Evolutionary conservation across 371 early-diverging fungal species (phyloP).

Genomic region (Lichtheimia ramosa): DNA sequence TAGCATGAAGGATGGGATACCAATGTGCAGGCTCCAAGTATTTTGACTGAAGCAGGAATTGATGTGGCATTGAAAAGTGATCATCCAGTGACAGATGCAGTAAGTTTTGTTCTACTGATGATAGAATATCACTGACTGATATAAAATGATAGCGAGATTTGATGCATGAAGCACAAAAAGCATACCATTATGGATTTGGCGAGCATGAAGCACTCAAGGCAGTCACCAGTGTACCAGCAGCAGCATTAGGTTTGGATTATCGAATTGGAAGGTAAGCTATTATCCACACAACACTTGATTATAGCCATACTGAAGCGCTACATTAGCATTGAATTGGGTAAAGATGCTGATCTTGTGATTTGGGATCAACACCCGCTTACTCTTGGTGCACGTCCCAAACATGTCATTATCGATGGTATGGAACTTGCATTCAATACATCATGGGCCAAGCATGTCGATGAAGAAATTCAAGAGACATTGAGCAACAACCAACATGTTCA

Average conservation of each 20-base stretch:
- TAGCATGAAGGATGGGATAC: constrained; percentile 67
- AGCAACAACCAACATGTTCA: neutral
- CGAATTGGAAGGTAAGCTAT: constrained; percentile 60
- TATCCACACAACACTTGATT: no score
- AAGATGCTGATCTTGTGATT: constrained; percentile 81
- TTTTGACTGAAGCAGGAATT: constrained; percentile 73
- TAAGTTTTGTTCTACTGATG: constrained; percentile 9
- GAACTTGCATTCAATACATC: constrained; percentile 39
- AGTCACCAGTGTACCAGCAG: constrained; percentile 77
- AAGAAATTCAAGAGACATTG: neutral
- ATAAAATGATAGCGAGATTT: constrained; percentile 51
- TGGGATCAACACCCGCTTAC: constrained; percentile 72
- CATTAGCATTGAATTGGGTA: constrained; percentile 54
- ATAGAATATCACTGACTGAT: neutral
- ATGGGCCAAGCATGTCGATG: constrained; percentile 17
- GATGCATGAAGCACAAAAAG: constrained; percentile 78
- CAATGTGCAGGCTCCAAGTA: constrained; percentile 60
- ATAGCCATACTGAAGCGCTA: no score
- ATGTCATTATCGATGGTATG: constrained; percentile 76
- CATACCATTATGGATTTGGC: constrained; percentile 73
- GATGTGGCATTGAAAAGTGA: constrained; percentile 80
- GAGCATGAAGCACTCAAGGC: constrained; percentile 62
- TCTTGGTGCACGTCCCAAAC: constrained; percentile 73
- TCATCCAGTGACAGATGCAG: constrained; percentile 77
- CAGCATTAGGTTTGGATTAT: constrained; percentile 65